Evolutionary conservation across 805 yeast species (phyloP), one percentile per base, ranked within the genome.

Genomic region (Peterozyma xylosa): DNA sequence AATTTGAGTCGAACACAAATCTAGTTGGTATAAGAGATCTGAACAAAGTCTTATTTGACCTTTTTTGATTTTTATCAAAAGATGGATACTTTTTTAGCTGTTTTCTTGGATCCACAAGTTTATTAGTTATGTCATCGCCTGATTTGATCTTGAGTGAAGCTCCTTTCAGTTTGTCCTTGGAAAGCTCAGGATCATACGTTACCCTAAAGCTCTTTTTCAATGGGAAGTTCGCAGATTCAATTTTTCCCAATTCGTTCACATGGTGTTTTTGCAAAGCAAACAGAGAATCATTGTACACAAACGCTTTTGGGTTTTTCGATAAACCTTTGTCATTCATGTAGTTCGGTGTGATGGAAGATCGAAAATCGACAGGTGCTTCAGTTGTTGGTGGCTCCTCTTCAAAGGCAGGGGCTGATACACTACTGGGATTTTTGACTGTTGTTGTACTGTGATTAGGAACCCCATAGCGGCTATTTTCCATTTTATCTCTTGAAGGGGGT

Each of bases 1-100:
- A 86, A 53, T 82, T 70, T 46, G 79, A 72, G 58, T 88, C 96
- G 57, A 72, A 86, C 5, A 58, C 51, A 50, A 70, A 72, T 46
- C 65, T 66, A 3, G 66, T 53, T 34, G 50, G 40, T 6, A 48
- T 38, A 13, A 50, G 36, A n/a, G 49, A 47, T 13, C 38, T 42
- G 38, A 45, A 50, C n/a, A 45, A 9, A 42, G 54, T 18, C 46
- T 48, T 39, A 41, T 46, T 44, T 48, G 61, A 42, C 56, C 55
- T 42, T 40, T 42, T 33, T 33, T 42, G 36, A 45, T 45, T 33
- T 35, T 41, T 41, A 33, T 45, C 34, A 45, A 39, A 42, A 41
- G 49, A 17, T 18, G 48, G 46, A 54, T 57, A 48, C 46, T 70
- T 53, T 57, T 60, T 9, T 66, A 68, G 38, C 36, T 42, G 38